Evolutionary conservation across 2,329 filamentous ascomycete species (phyloP).

Genomic region (Aspergillus persii): DNA sequence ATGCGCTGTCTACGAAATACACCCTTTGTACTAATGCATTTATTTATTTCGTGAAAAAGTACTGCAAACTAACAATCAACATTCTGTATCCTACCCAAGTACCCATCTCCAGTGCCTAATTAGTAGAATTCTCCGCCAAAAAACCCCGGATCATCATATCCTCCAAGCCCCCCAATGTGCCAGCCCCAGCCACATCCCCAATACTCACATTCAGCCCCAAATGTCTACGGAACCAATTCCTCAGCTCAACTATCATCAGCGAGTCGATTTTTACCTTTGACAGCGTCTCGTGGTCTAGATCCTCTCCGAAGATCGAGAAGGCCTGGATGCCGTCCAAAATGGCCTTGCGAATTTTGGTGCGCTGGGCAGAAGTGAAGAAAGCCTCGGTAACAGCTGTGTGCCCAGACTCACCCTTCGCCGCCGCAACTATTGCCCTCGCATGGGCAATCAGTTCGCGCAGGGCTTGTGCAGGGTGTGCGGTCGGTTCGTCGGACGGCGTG

Average conservation of each 20-base stretch:
- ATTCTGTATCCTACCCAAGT: no score
- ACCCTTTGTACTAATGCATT: no score
- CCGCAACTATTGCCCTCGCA: not conserved
- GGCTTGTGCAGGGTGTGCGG: not conserved
- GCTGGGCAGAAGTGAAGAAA: not conserved
- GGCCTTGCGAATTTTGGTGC: not conserved
- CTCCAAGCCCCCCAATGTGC: not conserved
- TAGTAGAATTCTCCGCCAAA: no score
- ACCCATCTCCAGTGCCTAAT: no score
- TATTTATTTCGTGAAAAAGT: no score
- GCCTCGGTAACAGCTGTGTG: not conserved
- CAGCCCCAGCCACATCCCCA: not conserved
- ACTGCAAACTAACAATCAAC: no score
- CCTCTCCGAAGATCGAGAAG: not conserved
- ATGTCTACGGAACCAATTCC: not conserved
- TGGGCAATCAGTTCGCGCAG: not conserved
- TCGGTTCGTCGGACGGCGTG: not conserved
- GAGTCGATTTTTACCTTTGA: not conserved
- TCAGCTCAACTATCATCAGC: not conserved
- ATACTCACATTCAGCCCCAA: not conserved
- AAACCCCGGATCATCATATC: not conserved
- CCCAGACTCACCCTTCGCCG: no score
- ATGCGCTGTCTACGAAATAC: no score
- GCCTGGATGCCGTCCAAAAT: not conserved
- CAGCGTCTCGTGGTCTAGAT: not conserved